Evolutionary conservation across 805 yeast genomes (phyloP), one percentile per base, ranked within the genome.

Genomic region (Cyberlindnera suaveolens): DNA sequence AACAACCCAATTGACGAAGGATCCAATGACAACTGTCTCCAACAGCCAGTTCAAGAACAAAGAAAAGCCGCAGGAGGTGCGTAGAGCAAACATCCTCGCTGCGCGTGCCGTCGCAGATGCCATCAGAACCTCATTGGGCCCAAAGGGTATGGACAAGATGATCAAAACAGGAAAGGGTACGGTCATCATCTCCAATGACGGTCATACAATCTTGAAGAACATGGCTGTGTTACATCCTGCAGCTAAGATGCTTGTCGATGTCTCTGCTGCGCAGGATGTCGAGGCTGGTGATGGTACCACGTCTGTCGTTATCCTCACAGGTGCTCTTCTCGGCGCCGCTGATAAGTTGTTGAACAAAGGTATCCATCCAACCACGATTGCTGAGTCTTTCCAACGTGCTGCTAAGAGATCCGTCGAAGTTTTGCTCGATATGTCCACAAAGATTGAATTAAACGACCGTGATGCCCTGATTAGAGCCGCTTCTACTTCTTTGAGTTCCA

Each of bases 271-370:
- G 1, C 99, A 93, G 67, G 99, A 93, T 57, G 85, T 90, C 32
- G 99, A 90, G 65, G 99, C 98, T n/a, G 99, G 99, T 43, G 99
- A 93, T 63, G 99, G 99, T 51, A 93, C 99, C 30, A 93, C 99
- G 0, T 83, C 96, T 2, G 99, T 93, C 29, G 99, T 95, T 26
- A 91, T 93, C 43, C 72, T 93, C 49, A 87, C 97, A 6, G 99
- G 99, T 31, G 91, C 97, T 5, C 67, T 93, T 39, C 71, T 93
- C 43, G 96, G 91, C 27, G 99, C 99, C 15, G 96, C 98, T 43
- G 99, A 93, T 56, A 82, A 83, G 62, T 72, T 93, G 46, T 75
- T 93, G 56, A 80, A 78, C 53, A 87, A 85, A 63, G 98, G 93
- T 15, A 88, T 93, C 55, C 99, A 93, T 65, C 99, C 99, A 44